phyloP scores from a whole-genome alignment of 306 rosid genomes.

The Heteromeles arbutifolia region DNA sequence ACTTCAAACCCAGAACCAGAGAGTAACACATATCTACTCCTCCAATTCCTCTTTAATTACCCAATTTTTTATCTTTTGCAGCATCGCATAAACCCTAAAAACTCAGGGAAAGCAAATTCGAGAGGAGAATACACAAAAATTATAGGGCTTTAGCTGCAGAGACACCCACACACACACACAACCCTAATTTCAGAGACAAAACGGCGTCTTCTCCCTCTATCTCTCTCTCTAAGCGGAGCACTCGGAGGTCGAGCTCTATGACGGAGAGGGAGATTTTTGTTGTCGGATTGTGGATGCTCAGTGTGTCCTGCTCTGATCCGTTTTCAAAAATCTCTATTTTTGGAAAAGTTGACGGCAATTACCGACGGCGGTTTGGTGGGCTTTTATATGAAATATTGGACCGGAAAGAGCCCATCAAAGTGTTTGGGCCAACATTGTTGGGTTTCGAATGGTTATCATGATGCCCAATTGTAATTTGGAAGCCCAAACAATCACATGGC shows the following conservation, averaged over 20 bases:
- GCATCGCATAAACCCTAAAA: constrained; percentile 18
- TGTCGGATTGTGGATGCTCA: not conserved
- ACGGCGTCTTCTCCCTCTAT: not conserved
- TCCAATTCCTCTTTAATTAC: not conserved
- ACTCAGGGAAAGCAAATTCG: not conserved
- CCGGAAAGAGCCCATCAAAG: not conserved
- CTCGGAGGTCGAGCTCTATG: not conserved
- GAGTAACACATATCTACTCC: not conserved
- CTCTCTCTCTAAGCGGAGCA: not conserved
- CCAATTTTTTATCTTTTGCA: not conserved
- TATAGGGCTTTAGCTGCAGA: not conserved
- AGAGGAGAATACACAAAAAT: too few species aligned
- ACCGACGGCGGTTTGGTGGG: not conserved
- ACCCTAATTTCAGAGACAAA: not conserved
- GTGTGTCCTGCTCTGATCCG: not conserved
- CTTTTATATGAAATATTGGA: not conserved
- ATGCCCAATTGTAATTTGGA: not conserved
- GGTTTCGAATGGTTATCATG: not conserved
- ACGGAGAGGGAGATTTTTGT: not conserved
- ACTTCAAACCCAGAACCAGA: not conserved
- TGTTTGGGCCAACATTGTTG: not conserved
- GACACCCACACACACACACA: not conserved
- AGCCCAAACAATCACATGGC: not conserved
- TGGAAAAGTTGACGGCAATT: not conserved
- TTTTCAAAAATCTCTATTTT: not conserved